A percentile compares a stretch with the other conserved stretches of the same genome.
These are phyloP conservation scores for Tetrahymena elliotti DNA, from an alignment of 73 alveolate species.

Conservation along the genomic window DNA sequence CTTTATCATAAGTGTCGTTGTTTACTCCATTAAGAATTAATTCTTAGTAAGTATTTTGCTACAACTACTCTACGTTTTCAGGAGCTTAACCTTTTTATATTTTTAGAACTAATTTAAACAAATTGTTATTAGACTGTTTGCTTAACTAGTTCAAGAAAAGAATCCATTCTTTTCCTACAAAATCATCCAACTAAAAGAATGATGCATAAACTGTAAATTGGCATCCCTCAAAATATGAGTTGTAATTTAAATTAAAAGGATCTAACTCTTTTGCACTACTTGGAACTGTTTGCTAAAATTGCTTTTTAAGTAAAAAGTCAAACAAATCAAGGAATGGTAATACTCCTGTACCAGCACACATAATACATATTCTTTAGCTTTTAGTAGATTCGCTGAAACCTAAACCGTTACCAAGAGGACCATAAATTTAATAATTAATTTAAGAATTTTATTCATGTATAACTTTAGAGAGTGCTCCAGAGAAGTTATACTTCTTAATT, in stretches of 20 bases:
- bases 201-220: slow-evolving; percentile 4
- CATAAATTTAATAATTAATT: neutral
- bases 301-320: slow-evolving; percentile 10
- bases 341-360: slow-evolving; percentile 32
- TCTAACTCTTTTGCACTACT: neutral
- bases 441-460: neutral
- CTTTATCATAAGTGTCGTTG: neutral
- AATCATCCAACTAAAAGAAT: slow-evolving; percentile 8
- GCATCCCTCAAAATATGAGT: neutral
- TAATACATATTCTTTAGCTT: neutral
- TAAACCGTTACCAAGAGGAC: slow-evolving; percentile 40
- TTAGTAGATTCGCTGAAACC: neutral
- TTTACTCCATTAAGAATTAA: neutral
- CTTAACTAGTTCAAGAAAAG: neutral
- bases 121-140: neutral
- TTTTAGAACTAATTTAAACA: neutral
- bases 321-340: slow-evolving; percentile 30
- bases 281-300: neutral
- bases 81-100: neutral
- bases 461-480: slow-evolving; percentile 17
- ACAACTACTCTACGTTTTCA: neutral
- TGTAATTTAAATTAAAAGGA: neutral
- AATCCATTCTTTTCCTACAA: slow-evolving; percentile 32
- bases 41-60: neutral
- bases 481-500: slow-evolving; percentile 18